Base-by-base conservation (phyloP, 148 eudicot genomes). In the Spergularia bocconei region DNA sequence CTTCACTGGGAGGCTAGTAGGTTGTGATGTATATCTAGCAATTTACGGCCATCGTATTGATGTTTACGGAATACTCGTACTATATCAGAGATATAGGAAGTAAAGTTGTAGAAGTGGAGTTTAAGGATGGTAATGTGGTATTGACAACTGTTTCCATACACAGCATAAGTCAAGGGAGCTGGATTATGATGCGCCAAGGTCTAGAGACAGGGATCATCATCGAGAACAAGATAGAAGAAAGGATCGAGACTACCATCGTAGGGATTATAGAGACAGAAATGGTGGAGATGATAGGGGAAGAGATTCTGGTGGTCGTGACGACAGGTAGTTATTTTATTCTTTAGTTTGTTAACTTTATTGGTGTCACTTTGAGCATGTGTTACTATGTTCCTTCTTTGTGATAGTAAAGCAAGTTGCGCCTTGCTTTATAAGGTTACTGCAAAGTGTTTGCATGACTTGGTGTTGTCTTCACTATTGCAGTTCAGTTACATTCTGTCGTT, bases 221-320 rank as follows among this genome's bases (percentile, higher is more conserved):
- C 59, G 73, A 75, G 83, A 81, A 61, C 75, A 62, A 54, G 83
- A 83, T 67, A 77, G 78, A 73, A 78, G 84, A 47, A 75, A 73
- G 55, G 77, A 79, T 58, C 84, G 84, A 60, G 86, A 80, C n/a
- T 75, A 81, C 63, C 80, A 80, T 66, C 80, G 81, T 69, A 77
- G 87, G 85, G 84, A 85, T 57, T 77, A 81, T 67, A 75, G 74
- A 62, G 89, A 78, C 72, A 86, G 80, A 77, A 82, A 72, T 84
- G 84, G 56, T 25, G 86, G 89, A 71, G 85, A 85, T 69, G 81
- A 80, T 41, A 87, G 90, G 71, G 84, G 90, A 78, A 89, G 91
- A 75, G 82, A 81, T 69, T 59, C 83, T 59, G 63, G 82, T 51
- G 71, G 80, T 44, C 83, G 79, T 63, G 82, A 84, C 51, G 87